A percentile compares a stretch with the other conserved stretches of the same genome.
These are phyloP conservation scores for Rhinocladiella similis DNA, from an alignment of 2,329 filamentous ascomycete species.

Conservation along the genomic window DNA sequence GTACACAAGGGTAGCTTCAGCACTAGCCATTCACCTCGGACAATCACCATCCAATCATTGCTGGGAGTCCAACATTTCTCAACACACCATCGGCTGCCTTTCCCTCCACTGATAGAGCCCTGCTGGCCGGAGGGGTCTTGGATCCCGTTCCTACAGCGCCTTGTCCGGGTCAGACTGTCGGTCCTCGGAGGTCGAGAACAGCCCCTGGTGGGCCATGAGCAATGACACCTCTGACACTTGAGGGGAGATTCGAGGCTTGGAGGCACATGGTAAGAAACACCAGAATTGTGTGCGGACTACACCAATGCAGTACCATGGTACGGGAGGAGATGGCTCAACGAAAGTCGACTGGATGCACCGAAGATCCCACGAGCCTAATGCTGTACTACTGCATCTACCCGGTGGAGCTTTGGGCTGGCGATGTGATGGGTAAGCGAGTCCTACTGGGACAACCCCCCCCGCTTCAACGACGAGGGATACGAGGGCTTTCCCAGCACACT, in stretches of 20 bases:
- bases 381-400: slow-evolving; percentile 11
- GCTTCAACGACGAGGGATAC: neutral
- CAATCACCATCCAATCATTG: slow-evolving; percentile 13
- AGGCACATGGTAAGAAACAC: neutral
- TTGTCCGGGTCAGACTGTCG: neutral
- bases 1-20: slow-evolving; percentile 14
- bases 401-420: neutral
- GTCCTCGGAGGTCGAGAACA: neutral
- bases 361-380: slow-evolving; percentile 2
- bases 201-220: neutral
- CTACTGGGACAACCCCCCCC: neutral
- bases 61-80: slow-evolving; percentile 7
- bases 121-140: slow-evolving; percentile 10
- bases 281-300: neutral
- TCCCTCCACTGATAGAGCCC: neutral
- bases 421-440: slow-evolving; percentile 10
- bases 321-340: neutral
- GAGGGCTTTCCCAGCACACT: neutral
- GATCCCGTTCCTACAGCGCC: neutral
- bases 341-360: neutral
- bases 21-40: slow-evolving; percentile 16
- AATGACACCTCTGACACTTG: slow-evolving; percentile 14
- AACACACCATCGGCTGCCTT: slow-evolving; percentile 15
- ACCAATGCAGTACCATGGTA: neutral
- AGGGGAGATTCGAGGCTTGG: slow-evolving; percentile 1